Conservation (phyloP, 148 eudicot species). For the Rhododendron williamsianum region DNA sequence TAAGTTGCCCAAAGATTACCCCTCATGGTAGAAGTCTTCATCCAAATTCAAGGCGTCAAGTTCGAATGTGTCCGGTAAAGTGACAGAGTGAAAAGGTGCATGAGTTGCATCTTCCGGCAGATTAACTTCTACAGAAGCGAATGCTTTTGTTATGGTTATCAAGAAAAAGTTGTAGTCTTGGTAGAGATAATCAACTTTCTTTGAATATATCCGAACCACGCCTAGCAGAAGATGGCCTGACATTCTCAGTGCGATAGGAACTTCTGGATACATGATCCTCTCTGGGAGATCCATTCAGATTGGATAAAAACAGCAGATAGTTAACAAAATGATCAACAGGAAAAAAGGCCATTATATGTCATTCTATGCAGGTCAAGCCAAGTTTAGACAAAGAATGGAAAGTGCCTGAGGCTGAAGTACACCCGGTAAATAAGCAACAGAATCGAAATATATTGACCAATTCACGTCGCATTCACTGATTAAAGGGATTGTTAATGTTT, state of each 20-base stretch:
- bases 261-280: slow-evolving; percentile 73
- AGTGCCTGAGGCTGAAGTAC: not conserved
- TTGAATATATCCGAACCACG: slow-evolving; percentile 81
- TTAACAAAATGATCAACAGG: not conserved
- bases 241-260: slow-evolving; percentile 90
- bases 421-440: not conserved
- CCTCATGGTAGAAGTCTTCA: slow-evolving; percentile 19
- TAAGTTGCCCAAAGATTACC: slow-evolving; percentile 25
- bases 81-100: slow-evolving; percentile 68
- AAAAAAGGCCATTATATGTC: not conserved
- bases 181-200: slow-evolving; percentile 79
- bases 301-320: not conserved
- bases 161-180: slow-evolving; percentile 64
- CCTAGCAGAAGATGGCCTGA: slow-evolving; percentile 88
- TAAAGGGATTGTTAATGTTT: no score
- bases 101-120: slow-evolving; percentile 75
- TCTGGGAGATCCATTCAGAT: slow-evolving; percentile 36
- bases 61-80: slow-evolving; percentile 70
- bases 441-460: not conserved
- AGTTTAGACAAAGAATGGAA: not conserved
- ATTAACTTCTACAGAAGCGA: slow-evolving; percentile 45
- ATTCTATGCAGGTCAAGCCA: not conserved
- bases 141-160: slow-evolving; percentile 50
- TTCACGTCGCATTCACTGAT: not conserved
- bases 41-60: slow-evolving; percentile 67